Conservation (phyloP, 179 eudicot species). For the Spinacia oleracea region DNA sequence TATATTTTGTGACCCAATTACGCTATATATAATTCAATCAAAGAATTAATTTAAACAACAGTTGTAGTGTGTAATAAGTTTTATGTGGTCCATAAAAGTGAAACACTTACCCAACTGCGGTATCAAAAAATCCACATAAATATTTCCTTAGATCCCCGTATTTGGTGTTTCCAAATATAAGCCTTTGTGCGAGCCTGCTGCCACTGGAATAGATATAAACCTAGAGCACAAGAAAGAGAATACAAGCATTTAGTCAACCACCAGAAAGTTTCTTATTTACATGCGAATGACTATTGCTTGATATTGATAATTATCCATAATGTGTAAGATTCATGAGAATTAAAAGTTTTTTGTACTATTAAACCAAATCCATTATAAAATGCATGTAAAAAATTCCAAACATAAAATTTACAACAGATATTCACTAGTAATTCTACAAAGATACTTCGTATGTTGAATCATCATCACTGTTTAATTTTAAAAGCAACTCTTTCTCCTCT, state of each 20-base stretch:
- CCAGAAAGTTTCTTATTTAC: background rate
- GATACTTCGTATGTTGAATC: background rate
- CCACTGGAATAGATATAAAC: conserved; percentile 98
- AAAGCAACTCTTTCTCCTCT: background rate
- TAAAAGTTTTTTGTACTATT: background rate
- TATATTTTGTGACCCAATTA: background rate
- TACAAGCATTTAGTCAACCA: background rate
- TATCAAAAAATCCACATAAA: conserved; percentile 83
- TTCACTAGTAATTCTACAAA: background rate
- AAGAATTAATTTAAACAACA: background rate
- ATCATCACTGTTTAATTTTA: background rate
- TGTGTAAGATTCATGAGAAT: background rate
- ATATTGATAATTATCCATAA: background rate
- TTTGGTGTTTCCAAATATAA: conserved; percentile 76
- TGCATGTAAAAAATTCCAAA: too few species aligned
- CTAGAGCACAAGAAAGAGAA: conserved; percentile 33
- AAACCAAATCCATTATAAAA: background rate
- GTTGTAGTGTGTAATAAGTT: background rate
- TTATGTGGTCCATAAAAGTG: background rate
- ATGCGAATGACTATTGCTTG: background rate
- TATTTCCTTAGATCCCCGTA: conserved; percentile 85
- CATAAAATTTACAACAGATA: background rate
- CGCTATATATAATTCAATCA: background rate
- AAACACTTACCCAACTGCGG: conserved; percentile 67
- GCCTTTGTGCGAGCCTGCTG: conserved; percentile 93